Evolutionary conservation across 2,329 filamentous ascomycete genomes (phyloP).

Genomic region (Chaetomiaceae sp.): DNA sequence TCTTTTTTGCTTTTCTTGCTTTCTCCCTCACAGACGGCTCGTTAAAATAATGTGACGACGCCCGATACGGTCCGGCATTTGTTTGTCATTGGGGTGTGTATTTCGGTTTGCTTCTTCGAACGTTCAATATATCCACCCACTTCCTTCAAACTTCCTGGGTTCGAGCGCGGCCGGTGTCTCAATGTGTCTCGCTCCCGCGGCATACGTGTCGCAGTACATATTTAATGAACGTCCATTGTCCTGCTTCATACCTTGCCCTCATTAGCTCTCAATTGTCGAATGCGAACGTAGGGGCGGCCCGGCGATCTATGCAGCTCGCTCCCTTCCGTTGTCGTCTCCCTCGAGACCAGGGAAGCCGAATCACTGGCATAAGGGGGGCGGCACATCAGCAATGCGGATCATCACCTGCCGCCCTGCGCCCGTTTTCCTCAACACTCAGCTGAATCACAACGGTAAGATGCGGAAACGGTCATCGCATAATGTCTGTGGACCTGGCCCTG

Average conservation of each 20-base stretch:
- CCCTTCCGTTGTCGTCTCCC: too few species aligned
- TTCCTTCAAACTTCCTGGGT: background rate
- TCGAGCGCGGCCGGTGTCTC: background rate
- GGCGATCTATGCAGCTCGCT: too few species aligned
- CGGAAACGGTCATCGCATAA: too few species aligned
- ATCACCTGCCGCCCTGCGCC: too few species aligned
- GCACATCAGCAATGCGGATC: too few species aligned
- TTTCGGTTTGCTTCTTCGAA: background rate
- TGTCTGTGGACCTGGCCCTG: too few species aligned
- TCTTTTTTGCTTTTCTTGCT: background rate
- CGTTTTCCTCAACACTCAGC: too few species aligned
- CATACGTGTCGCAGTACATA: slow-evolving; percentile 1
- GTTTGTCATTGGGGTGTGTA: background rate
- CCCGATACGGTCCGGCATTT: slow-evolving; percentile 14
- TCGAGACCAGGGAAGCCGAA: too few species aligned
- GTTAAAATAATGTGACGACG: background rate
- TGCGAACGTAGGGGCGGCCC: too few species aligned
- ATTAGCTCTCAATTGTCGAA: too few species aligned
- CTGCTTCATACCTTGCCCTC: background rate
- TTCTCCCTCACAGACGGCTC: slow-evolving; percentile 15
- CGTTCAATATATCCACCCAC: slow-evolving; percentile 6
- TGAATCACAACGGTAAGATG: too few species aligned
- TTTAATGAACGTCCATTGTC: slow-evolving; percentile 2
- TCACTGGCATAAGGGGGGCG: too few species aligned
- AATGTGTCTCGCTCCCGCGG: background rate